Evolutionary conservation across 78 protist genomes (phyloP), one percentile per base, ranked within the genome.

Genomic region (Monosiga brevicollis): DNA sequence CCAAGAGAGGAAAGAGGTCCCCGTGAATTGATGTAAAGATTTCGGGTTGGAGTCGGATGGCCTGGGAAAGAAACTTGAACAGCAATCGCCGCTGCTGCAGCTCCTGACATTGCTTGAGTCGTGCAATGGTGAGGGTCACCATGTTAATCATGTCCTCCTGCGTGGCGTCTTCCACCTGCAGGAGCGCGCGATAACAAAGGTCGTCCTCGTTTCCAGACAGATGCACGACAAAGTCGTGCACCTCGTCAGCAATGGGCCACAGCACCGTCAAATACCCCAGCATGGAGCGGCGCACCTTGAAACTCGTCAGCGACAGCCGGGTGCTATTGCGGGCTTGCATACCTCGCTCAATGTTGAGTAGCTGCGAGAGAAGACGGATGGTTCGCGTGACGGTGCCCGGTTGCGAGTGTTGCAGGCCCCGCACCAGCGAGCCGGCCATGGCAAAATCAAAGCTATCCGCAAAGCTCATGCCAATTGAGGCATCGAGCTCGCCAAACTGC

Each of bases 371-470:
- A 6, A 88, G 83, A 62, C 87, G 81, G n/a, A 6, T 24, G 29
- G 78, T 37, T 1, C 80, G 37, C 0, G 87, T 78, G n/a, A 73
- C 72, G 22, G 87, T 79, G 71, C 78, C 82, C 74, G 90, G 82
- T n/a, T 80, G 55, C 32, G 87, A 74, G 70, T 84, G 83, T 79
- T 80, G 73, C 42, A 88, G 26, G 42, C 87, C 91, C 40, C 81
- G 81, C 26, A 84, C 71, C 24, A 88, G 73, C 35, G 78, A 83
- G 34, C 82, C 42, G 1, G 86, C 81, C 35, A 84, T 75, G n/a
- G 91, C 91, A 81, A 88, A 88, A 9, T 76, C 73, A 38, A 88
- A 88, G 49, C 32, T 72, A 40, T 32, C 34, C 36, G 43, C 80
- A 74, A 88, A 88, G 11, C 73, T 38, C 35, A 84, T n/a, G 15